Conservation (phyloP, 768 basidiomycete species). For the Termitomyces sp. region DNA sequence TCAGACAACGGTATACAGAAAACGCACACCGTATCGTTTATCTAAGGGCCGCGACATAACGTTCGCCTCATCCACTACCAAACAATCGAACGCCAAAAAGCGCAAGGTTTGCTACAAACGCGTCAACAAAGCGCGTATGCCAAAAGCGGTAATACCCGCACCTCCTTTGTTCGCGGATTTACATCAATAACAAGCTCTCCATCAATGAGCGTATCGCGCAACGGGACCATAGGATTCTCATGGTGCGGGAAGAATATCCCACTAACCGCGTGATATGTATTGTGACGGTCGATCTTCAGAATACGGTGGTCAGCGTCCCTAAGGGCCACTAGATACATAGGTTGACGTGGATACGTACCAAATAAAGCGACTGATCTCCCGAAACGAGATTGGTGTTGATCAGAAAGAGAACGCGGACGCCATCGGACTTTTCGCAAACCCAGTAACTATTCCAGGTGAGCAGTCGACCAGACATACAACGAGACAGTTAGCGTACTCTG, state of each 20-base stretch:
- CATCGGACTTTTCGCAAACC: conserved; percentile 99
- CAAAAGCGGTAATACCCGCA: conserved; percentile 20
- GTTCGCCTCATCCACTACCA: conserved; percentile 81
- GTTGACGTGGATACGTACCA: conserved; percentile 46
- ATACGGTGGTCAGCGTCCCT: background rate
- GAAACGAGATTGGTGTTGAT: conserved; percentile 54
- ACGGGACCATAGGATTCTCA: conserved; percentile 58
- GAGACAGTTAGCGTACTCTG: conserved; percentile 56
- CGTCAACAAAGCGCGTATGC: background rate
- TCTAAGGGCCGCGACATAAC: conserved; percentile 81
- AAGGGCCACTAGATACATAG: background rate
- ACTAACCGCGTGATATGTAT: conserved; percentile 66
- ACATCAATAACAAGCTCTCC: conserved; percentile 92
- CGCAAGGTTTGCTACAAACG: conserved; percentile 66
- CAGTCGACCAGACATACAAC: background rate
- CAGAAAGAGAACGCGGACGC: conserved; percentile 83
- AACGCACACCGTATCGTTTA: conserved; percentile 84
- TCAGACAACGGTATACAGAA: background rate
- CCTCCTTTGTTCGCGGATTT: conserved; percentile 69
- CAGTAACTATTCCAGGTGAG: conserved; percentile 65
- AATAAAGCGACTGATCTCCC: conserved; percentile 58
- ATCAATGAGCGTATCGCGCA: conserved; percentile 82
- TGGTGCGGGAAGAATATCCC: conserved; percentile 91
- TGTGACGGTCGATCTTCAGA: conserved; percentile 88
- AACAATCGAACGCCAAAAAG: conserved; percentile 87